Evolutionary conservation across 495 filamentous ascomycete species (phyloP), one percentile per base, ranked within the genome.

Genomic region (Xylona heveae): DNA sequence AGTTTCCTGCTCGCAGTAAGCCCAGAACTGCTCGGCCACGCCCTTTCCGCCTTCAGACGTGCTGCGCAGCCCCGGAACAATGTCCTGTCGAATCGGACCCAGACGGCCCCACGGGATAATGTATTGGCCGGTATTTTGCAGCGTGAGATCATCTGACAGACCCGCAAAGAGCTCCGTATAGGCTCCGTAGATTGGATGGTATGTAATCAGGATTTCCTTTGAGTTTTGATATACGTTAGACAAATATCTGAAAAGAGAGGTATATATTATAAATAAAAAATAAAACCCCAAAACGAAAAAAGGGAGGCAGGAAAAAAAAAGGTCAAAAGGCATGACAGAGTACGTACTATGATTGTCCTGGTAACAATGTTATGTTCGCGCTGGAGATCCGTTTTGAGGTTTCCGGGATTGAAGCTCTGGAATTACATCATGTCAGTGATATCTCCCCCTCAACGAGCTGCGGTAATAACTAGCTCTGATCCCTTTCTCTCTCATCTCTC

Each of bases 91-190:
- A 12, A 30, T 32, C 7, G 41, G 37, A 35, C 50, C 38, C 6
- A 51, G 35, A 5, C 53, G 40, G 7, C 57, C 58, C 55, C 53
- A 58, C 1, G 55, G 58, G 6, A 55, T 41, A 4, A 52, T 33
- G 42, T 50, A 58, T 3, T 38, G 38, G 0, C 57, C 57, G 14
- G 42, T 50, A 12, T 45, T 44, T 22, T 47, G 38, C 17, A 36
- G 23, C 16, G 34, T 43, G 9, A 61, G 41, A 4, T 61, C 52
- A 8, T 41, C 20, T 1, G 49, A 49, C 5, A 62, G 25, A 1
- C 55, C 57, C 3, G 59, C 54, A 35, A 49, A 65, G 5, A 62
- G 40, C 35, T 50, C 38, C 0, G 56, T 63, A 31, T 59, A 51
- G 1, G 54, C 58, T 1, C 52, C 51, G 22, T 43, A 13, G n/a